Percentiles rank a stretch among this genome's conserved stretches.
These are phyloP conservation scores for Dillenia suffruticosa DNA, from an alignment of 164 flowering plant species.

Conservation along the genomic window DNA sequence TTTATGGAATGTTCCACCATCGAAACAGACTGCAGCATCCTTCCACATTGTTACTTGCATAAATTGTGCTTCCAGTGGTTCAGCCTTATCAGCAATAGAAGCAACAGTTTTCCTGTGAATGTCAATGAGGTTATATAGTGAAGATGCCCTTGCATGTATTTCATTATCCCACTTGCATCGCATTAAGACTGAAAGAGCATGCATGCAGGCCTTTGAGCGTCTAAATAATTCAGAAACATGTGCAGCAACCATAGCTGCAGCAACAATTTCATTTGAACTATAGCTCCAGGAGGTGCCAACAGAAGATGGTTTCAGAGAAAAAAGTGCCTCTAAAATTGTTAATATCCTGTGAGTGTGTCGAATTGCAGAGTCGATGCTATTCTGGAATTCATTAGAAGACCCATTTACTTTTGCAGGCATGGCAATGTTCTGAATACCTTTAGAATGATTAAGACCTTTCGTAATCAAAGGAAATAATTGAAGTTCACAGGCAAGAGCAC, in stretches of 20 bases:
- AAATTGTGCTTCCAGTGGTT: constrained; percentile 77
- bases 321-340: constrained; percentile 83
- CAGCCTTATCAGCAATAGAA: constrained; percentile 84
- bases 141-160: constrained; percentile 73
- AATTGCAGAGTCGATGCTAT: constrained; percentile 65
- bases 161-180: constrained; percentile 89
- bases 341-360: constrained; percentile 76
- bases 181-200: constrained; percentile 74
- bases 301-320: constrained; percentile 85
- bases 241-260: constrained; percentile 99
- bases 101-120: constrained; percentile 87
- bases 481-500: constrained; percentile 93
- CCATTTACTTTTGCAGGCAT: constrained; percentile 55
- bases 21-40: constrained; percentile 26
- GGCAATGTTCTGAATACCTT: constrained; percentile 17
- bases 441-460: constrained; percentile 31
- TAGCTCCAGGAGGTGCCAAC: constrained; percentile 90
- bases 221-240: constrained; percentile 89
- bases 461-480: constrained; percentile 80
- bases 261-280: constrained; percentile 93
- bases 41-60: constrained; percentile 50
- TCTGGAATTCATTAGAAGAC: constrained; percentile 37
- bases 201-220: constrained; percentile 86
- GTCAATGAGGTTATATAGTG: constrained; percentile 84
- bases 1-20: constrained; percentile 29